Evolutionary conservation across 1,284 basidiomycete species (phyloP), one percentile per base, ranked within the genome.

Genomic region (Apiotrichum porosum): DNA sequence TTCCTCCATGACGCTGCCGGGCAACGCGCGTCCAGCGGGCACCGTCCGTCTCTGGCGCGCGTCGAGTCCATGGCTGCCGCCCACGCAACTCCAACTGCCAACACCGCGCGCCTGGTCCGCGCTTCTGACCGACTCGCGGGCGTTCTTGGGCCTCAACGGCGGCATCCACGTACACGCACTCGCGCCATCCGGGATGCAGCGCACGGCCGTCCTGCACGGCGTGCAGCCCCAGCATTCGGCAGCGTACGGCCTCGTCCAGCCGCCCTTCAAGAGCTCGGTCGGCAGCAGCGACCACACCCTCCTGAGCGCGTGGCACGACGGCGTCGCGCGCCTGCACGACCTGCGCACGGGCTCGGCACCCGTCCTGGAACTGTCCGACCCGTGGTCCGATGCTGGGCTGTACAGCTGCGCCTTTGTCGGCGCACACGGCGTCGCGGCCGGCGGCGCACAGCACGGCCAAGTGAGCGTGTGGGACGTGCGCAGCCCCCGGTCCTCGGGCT

Each of bases 251-350:
- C 36, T 52, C 26, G 35, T 41, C 10, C 34, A 10, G 26, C 26
- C 28, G 23, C 19, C 22, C 26, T 24, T 18, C 41, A 5, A 24
- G 21, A 10, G 18, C 37, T 22, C 37, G 15, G 1, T 26, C 30
- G 9, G 18, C 37, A 9, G 30, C 18, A 34, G 26, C 13, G 22
- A 33, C 2, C 6, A 28, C n/a, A 31, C 28, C 2, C 54, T 72
- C 3, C 52, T 72, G 12, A 62, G 60, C 6, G 67, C 68, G 37
- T 74, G 72, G 72, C 71, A 65, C 56, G 72, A 74, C 54, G 67
- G 67, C 9, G 49, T 61, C 28, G 58, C 69, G 15, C 64, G 72
- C 14, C 15, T 74, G 14, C 65, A 72, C 52, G 72, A 74, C 48
- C 54, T 72, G 18, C 68, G 72, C 9, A 43, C 46, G 2, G 36